Conservation (phyloP, 768 basidiomycete species). For the Hygrocybe punicea region DNA sequence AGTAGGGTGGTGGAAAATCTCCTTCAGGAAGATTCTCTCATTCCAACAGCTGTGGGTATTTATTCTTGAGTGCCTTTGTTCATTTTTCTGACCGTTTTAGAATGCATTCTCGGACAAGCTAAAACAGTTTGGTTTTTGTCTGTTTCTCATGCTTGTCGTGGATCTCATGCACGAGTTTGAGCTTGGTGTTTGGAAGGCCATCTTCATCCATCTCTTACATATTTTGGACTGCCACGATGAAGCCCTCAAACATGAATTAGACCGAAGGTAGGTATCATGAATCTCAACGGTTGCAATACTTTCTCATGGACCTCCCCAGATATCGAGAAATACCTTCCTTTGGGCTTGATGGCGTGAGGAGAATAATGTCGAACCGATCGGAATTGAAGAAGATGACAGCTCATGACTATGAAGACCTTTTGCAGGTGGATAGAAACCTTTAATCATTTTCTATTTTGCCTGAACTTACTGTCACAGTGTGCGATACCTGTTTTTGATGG, state of each 20-base stretch:
- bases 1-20: slow-evolving; percentile 15
- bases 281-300: neutral
- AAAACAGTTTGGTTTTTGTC: slow-evolving; percentile 16
- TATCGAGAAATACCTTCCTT: slow-evolving; percentile 8
- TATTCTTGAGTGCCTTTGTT: neutral
- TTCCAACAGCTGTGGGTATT: slow-evolving; percentile 18
- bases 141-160: slow-evolving; percentile 26
- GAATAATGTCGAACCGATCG: slow-evolving; percentile 16
- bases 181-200: slow-evolving; percentile 37
- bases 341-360: slow-evolving; percentile 12
- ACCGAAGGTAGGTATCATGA: slow-evolving; percentile 18
- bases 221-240: slow-evolving; percentile 22
- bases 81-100: slow-evolving; percentile 15
- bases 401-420: slow-evolving; percentile 22
- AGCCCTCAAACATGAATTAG: slow-evolving; percentile 17
- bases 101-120: slow-evolving; percentile 33
- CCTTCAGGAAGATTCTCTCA: slow-evolving; percentile 13
- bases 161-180: slow-evolving; percentile 44
- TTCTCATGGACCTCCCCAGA: neutral
- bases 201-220: slow-evolving; percentile 38
- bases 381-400: slow-evolving; percentile 26
- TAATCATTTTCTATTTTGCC: neutral
- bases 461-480: neutral
- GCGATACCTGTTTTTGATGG: slow-evolving; percentile 8
- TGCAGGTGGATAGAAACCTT: slow-evolving; percentile 13